Base-by-base conservation (phyloP, 208 protist species). In the Trypanosoma brucei region DNA sequence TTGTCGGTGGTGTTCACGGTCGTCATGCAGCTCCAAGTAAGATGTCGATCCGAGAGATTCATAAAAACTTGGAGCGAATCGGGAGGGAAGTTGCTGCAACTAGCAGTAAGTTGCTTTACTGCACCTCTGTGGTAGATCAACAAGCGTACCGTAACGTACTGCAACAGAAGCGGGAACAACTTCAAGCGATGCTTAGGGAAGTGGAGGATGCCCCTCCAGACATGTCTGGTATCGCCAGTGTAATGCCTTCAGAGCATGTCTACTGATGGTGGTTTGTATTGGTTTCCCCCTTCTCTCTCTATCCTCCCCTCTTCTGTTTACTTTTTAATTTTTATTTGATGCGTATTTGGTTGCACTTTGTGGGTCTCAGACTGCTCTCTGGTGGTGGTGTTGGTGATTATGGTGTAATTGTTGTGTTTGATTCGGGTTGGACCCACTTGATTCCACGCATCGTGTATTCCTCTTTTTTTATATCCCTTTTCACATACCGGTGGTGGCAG, bases 51-150 rank as follows among this genome's bases (percentile, higher is more conserved):
- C 35, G 53, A 8, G 45, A 53, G 46, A 31, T 74, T 44, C 51
- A 62, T 14, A 79, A 72, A 49, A 67, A 30, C 30, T 55, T 88
- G 50, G 64, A 62, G n/a, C 75, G 76, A 56, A 65, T 81, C 38
- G 64, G 70, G 1, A 48, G 72, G 5, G 81, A 88, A 40, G 65
- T 80, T 36, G 14, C 45, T 34, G 38, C 55, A 22, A 59, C 67
- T 11, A 67, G 72, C 3, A 38, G 59, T 1, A 75, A 74, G 48
- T 57, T 84, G 9, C 59, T 88, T 34, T 75, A 65, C 63, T 44
- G 62, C 6, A 65, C 53, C 30, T 75, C 77, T 13, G 35, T 37
- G 22, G 62, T 60, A n/a, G 58, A 68, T n/a, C 44, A 70, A 42
- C 48, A 70, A 44, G 49, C 66, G 8, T 68, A 56, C 49, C 39